Conservation (phyloP, 345 rosid species). For the Theobroma cacao region DNA sequence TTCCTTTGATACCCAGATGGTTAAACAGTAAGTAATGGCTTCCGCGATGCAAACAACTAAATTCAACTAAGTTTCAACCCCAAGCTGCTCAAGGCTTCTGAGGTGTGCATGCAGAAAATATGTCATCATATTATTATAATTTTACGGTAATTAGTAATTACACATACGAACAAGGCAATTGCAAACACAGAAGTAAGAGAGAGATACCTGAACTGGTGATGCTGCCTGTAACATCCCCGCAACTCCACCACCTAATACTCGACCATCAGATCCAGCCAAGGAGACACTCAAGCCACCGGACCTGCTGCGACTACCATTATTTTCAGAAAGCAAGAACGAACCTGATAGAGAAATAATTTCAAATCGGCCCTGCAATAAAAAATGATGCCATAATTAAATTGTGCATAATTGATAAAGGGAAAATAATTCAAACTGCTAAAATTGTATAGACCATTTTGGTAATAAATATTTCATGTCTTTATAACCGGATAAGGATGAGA, state of each 20-base stretch:
- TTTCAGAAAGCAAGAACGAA: conserved; percentile 53
- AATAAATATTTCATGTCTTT: background rate
- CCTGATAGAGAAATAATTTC: conserved; percentile 87
- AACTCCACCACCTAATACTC: conserved; percentile 80
- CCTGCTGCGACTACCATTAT: conserved; percentile 43
- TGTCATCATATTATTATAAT: background rate
- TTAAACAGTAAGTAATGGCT: background rate
- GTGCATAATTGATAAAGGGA: background rate
- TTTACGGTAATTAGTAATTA: background rate
- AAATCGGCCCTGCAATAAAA: conserved; percentile 65
- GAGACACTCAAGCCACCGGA: conserved; percentile 63
- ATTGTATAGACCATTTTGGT: background rate
- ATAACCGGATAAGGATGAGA: background rate
- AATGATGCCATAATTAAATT: conserved; percentile 1
- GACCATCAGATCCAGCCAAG: conserved; percentile 71
- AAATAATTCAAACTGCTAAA: background rate
- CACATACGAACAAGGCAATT: background rate
- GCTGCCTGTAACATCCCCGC: conserved; percentile 77
- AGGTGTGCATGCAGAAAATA: background rate
- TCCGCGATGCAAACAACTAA: background rate
- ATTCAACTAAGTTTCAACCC: background rate
- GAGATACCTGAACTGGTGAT: conserved; percentile 71
- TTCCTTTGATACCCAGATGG: background rate
- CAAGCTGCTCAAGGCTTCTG: background rate
- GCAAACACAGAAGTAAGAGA: background rate